These are phyloP conservation scores for Pontederia crassipes DNA, from an alignment of 176 grass and related monocot species.

Conservation along the genomic window DNA sequence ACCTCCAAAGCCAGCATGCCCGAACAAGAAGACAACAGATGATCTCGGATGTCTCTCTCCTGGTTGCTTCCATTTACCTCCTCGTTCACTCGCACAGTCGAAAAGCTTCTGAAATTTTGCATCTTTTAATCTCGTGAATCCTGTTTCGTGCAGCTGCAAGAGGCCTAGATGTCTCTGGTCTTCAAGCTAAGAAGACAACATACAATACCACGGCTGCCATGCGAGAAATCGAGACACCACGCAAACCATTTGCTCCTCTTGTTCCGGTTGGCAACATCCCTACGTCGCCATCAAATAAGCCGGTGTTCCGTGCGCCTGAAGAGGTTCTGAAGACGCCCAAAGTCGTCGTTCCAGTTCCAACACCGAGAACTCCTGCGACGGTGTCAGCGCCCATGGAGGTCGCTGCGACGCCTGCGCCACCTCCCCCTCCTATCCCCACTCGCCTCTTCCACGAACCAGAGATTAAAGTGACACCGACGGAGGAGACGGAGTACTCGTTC, in stretches of 20 bases:
- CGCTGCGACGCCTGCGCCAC: constrained; percentile 31
- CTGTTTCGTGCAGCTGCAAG: constrained; percentile 30
- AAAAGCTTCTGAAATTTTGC: background rate
- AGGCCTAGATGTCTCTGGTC: constrained; percentile 30
- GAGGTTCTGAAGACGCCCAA: constrained; percentile 37
- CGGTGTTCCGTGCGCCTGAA: background rate
- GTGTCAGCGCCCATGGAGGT: constrained; percentile 32
- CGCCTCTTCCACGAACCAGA: constrained; percentile 23
- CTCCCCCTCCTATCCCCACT: constrained; percentile 29
- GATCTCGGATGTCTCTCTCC: constrained; percentile 36
- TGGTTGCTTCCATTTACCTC: constrained; percentile 26
- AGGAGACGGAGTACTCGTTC: constrained; percentile 36
- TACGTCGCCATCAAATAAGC: constrained; percentile 11
- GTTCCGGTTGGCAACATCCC: constrained; percentile 15
- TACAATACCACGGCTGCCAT: constrained; percentile 31
- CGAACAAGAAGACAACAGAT: constrained; percentile 32
- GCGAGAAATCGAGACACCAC: constrained; percentile 25
- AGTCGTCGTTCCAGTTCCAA: background rate
- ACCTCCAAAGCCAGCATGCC: constrained; percentile 29
- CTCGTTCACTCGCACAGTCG: background rate
- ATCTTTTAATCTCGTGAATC: background rate
- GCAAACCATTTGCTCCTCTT: constrained; percentile 54
- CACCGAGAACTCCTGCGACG: constrained; percentile 24
- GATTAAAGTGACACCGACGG: constrained; percentile 3
- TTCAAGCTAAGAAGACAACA: constrained; percentile 40